A percentile compares a stretch with the other conserved stretches of the same genome.
Conservation (phyloP, 2,329 filamentous ascomycete species). For the Dichotomopilus funicola region DNA sequence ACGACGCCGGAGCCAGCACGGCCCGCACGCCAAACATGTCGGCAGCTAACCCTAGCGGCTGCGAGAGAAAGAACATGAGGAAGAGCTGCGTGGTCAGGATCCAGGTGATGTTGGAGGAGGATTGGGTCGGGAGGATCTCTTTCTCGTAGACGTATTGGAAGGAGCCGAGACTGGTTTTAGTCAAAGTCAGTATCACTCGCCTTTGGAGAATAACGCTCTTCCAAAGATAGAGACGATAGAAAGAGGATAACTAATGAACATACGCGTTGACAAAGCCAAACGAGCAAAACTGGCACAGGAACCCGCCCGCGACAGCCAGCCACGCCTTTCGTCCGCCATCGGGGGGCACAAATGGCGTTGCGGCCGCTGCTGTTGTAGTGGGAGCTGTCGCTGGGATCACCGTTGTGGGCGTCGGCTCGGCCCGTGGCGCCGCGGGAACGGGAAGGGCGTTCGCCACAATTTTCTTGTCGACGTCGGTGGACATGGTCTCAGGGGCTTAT, state of each 20-base stretch:
- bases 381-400: neutral
- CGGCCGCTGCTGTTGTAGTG: neutral
- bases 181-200: neutral
- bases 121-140: constrained; percentile 1
- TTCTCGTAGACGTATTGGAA: constrained; percentile 7
- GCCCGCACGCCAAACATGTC: constrained; percentile 3
- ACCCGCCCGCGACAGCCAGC: neutral
- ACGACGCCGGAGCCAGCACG: constrained; percentile 2
- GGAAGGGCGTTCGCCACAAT: too few relatives aligned
- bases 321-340: neutral
- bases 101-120: constrained; percentile 4
- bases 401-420: neutral
- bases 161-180: neutral
- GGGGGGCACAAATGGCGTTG: neutral
- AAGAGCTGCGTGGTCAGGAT: constrained; percentile 5
- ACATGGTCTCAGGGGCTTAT: too few relatives aligned
- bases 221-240: neutral
- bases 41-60: neutral
- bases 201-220: neutral
- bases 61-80: constrained; percentile 7
- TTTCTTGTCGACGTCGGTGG: too few relatives aligned
- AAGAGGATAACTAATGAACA: neutral
- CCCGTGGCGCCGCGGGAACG: too few relatives aligned
- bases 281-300: constrained; percentile 7
- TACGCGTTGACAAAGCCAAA: constrained; percentile 6